These are phyloP conservation scores for Nakataea oryzae DNA, from an alignment of 2,329 filamentous ascomycete genomes.

Conservation along the genomic window DNA sequence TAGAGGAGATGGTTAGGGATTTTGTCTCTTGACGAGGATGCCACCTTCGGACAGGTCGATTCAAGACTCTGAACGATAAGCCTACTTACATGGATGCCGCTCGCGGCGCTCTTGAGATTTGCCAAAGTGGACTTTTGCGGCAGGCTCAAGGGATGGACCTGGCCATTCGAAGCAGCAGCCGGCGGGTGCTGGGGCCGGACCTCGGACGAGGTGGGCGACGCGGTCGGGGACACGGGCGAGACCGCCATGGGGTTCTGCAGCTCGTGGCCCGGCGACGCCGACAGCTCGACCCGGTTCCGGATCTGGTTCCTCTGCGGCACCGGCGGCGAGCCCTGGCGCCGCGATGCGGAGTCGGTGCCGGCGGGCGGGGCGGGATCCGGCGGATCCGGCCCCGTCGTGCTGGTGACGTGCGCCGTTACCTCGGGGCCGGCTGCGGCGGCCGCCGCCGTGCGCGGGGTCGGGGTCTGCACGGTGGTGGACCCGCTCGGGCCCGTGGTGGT, in stretches of 20 bases:
- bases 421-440: background rate
- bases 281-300: slow-evolving; percentile 1
- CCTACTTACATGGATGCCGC: slow-evolving; percentile 1
- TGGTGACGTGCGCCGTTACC: background rate
- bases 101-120: background rate
- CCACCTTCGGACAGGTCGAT: background rate
- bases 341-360: background rate
- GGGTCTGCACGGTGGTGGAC: slow-evolving; percentile 2
- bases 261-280: slow-evolving; percentile 2
- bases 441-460: background rate
- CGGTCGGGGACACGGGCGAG: background rate
- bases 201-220: background rate
- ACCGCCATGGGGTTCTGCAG: background rate
- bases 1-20: too few relatives aligned
- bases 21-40: too few relatives aligned
- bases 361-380: background rate
- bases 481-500: slow-evolving; percentile 1
- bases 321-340: background rate
- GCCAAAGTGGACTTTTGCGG: background rate
- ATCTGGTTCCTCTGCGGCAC: slow-evolving; percentile 1
- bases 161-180: too few relatives aligned
- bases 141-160: background rate
- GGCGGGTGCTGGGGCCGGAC: too few relatives aligned
- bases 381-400: background rate
- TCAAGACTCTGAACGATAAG: background rate